A percentile compares a stretch with the other conserved stretches of the same genome.
These are phyloP conservation scores for Babesia ovata DNA, from an alignment of 169 alveolate species.

Conservation along the genomic window DNA sequence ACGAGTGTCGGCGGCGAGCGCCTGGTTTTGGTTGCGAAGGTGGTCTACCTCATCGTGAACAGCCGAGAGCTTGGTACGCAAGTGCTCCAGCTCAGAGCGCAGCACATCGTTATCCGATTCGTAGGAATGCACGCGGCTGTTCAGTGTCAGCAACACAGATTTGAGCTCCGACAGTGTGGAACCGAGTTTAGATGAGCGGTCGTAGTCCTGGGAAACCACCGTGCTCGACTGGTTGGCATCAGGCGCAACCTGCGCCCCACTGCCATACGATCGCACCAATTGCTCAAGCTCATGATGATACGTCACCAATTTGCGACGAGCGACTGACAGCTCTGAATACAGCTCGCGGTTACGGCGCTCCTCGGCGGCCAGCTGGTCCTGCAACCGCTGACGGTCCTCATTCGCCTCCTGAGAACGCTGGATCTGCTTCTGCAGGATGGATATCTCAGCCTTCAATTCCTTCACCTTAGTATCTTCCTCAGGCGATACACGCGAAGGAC, in stretches of 20 bases:
- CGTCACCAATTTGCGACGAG: slow-evolving; percentile 7
- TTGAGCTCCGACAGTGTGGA: slow-evolving; percentile 14
- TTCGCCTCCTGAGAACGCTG: slow-evolving; percentile 20
- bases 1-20: slow-evolving; percentile 3
- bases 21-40: slow-evolving; percentile 7
- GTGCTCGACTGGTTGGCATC: slow-evolving; percentile 18
- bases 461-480: slow-evolving; percentile 37
- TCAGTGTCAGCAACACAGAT: neutral
- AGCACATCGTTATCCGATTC: slow-evolving; percentile 20
- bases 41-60: slow-evolving; percentile 2
- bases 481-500: neutral
- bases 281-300: slow-evolving; percentile 22
- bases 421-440: slow-evolving; percentile 32
- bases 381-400: slow-evolving; percentile 14
- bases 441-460: slow-evolving; percentile 43
- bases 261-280: slow-evolving; percentile 12
- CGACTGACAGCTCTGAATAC: slow-evolving; percentile 2
- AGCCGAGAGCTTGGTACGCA: slow-evolving; percentile 1
- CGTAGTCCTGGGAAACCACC: slow-evolving; percentile 5
- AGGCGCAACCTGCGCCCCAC: neutral
- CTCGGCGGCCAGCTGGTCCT: slow-evolving; percentile 20
- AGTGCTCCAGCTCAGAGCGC: slow-evolving; percentile 12
- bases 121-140: slow-evolving; percentile 1
- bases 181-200: slow-evolving; percentile 5
- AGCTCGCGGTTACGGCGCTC: slow-evolving; percentile 34